phyloP scores from a whole-genome alignment of 139 green algal species.

The Chlamydomonas sphaeroides region DNA sequence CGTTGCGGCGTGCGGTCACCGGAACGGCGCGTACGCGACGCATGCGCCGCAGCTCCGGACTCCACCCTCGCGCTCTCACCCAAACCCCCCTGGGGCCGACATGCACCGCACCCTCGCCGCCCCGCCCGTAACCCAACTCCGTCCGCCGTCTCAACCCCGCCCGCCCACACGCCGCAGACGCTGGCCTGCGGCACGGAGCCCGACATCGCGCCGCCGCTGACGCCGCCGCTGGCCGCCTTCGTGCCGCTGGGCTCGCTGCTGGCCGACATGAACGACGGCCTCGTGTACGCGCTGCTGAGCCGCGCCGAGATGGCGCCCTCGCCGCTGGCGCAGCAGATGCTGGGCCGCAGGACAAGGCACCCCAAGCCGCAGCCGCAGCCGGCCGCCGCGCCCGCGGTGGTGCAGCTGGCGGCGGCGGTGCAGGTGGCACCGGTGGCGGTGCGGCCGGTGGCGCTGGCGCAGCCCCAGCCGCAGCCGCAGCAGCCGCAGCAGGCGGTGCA shows the following conservation, averaged over 20 bases:
- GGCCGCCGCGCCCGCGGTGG: background rate
- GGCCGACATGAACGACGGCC: background rate
- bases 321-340: background rate
- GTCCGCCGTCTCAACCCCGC: background rate
- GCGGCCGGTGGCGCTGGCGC: background rate
- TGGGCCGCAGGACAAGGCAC: background rate
- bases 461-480: background rate
- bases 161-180: background rate
- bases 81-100: background rate
- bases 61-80: background rate
- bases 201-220: slow-evolving; percentile 9
- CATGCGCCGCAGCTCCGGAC: too few species aligned
- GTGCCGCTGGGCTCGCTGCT: background rate
- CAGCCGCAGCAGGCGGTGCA: background rate
- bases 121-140: background rate
- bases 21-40: background rate
- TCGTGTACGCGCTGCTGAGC: background rate
- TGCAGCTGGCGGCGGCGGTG: background rate
- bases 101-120: too few species aligned
- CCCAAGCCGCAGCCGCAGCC: background rate
- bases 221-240: slow-evolving; percentile 2
- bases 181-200: slow-evolving; percentile 20
- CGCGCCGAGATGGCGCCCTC: background rate
- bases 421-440: too few species aligned
- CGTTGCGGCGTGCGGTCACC: too few species aligned